Conservation (phyloP, 345 rosid genomes). For the Citrus mangshanensis region DNA sequence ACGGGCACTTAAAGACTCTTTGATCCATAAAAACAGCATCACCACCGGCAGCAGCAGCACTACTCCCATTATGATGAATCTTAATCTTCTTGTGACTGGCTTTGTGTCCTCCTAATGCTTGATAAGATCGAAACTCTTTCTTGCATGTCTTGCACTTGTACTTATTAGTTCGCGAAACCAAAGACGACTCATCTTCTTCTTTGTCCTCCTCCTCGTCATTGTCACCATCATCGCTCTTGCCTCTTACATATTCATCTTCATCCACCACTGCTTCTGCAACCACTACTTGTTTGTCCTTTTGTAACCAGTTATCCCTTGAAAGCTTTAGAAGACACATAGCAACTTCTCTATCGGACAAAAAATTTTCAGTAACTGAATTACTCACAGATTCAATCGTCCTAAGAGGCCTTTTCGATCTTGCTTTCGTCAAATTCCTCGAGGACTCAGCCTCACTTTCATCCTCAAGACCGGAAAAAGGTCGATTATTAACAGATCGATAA, state of each 20-base stretch:
- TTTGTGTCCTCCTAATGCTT: conserved; percentile 68
- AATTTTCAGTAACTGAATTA: conserved; percentile 15
- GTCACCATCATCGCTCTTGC: not conserved
- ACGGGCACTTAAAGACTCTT: conserved; percentile 32
- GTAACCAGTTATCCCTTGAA: conserved; percentile 36
- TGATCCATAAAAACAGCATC: not conserved
- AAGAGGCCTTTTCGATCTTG: conserved; percentile 29
- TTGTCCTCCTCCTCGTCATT: conserved; percentile 9
- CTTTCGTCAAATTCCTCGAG: conserved; percentile 3
- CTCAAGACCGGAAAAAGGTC: conserved; percentile 5
- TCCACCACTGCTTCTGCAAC: not conserved
- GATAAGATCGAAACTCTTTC: conserved; percentile 49
- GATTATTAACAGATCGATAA: conserved; percentile 21
- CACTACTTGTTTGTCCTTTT: not conserved
- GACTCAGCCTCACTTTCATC: conserved; percentile 31
- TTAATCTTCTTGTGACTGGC: conserved; percentile 49
- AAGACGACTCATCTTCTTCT: conserved; percentile 4
- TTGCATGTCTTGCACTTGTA: conserved; percentile 54
- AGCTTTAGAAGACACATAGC: conserved; percentile 41
- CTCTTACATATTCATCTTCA: not conserved
- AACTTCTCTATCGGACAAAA: conserved; percentile 27
- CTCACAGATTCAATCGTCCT: conserved; percentile 29
- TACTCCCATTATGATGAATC: not conserved
- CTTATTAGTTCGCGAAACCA: not conserved
- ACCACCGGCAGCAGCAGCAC: not conserved